phyloP scores from a whole-genome alignment of 768 basidiomycete genomes.

The Mycena belliarum region DNA sequence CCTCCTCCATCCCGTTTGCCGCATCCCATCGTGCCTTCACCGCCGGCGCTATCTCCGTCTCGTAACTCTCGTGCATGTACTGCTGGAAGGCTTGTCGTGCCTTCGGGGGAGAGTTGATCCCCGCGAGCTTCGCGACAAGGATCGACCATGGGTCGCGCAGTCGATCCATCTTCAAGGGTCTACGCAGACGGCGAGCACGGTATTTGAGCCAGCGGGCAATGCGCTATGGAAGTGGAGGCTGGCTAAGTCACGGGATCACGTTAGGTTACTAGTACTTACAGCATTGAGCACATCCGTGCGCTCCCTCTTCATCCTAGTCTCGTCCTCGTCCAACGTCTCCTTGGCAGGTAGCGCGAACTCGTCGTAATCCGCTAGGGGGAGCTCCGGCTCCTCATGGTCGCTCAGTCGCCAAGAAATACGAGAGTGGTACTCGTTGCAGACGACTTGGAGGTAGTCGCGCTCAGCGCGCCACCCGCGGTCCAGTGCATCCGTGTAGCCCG shows the following conservation, averaged over 20 bases:
- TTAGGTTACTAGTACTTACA: too few species aligned
- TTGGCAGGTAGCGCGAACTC: neutral
- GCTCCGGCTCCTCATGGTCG: neutral
- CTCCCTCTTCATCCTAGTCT: neutral
- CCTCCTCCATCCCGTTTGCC: neutral
- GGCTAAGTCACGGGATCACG: neutral
- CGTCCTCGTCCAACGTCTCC: neutral
- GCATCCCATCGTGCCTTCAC: neutral
- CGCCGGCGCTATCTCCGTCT: neutral
- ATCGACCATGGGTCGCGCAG: neutral
- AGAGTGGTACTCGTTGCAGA: slow-evolving; percentile 7
- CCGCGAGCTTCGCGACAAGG: neutral
- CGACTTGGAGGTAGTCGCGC: neutral
- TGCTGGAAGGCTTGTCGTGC: slow-evolving; percentile 9
- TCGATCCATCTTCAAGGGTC: neutral
- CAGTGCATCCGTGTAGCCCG: neutral
- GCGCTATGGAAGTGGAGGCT: neutral
- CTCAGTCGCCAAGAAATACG: neutral
- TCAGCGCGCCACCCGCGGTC: neutral
- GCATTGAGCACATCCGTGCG: neutral
- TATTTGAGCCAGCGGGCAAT: slow-evolving; percentile 6
- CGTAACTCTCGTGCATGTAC: neutral
- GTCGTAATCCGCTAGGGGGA: neutral
- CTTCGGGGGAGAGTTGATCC: neutral
- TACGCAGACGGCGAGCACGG: neutral